Evolutionary conservation across 345 rosid genomes (phyloP), one percentile per base, ranked within the genome.

Genomic region (Sisymbrium altissimum): DNA sequence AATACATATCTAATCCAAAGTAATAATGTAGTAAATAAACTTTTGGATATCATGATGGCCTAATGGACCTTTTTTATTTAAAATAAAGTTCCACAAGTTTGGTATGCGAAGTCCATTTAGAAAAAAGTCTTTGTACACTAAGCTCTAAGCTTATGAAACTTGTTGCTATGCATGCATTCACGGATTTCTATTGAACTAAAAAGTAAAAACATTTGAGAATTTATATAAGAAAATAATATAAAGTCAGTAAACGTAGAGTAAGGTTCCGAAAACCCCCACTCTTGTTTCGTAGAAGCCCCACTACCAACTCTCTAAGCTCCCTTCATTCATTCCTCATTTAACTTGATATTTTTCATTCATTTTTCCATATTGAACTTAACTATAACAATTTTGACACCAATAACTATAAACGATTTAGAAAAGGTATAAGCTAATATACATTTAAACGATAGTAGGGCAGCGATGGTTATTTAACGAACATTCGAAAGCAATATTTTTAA

Each of bases 221-320:
- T 35, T 43, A 19, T 15, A 33, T 12, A 7, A 43, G 36, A 38
- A 58, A 59, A 15, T n/a, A 33, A 9, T 30, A 30, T 29, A 48
- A 14, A 68, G 59, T 69, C 33, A 43, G 40, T 62, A 69, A 69
- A 64, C 68, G 32, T 68, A 76, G 64, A 62, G 74, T 62, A 53
- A 62, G 70, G 70, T 76, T 76, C 35, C 43, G 15, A 69, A 63
- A 69, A 62, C 2, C 64, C 25, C 79, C 75, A 68, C 75, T 70
- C 75, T 69, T 57, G 70, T 70, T 75, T 44, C 43, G 25, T 62
- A 76, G 71, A 62, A 9, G 57, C 75, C 71, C 80, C 71, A 76
- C 80, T 69, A 63, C 18, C 52, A 69, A 38, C 71, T 44, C 53
- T 14, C 40, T 32, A 56, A n/a, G 61, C 38, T 32, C 14, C 7